A percentile compares a stretch with the other conserved stretches of the same genome.
phyloP scores from a whole-genome alignment of 257 asterid genomes.

The Marsdenia floribunda region DNA sequence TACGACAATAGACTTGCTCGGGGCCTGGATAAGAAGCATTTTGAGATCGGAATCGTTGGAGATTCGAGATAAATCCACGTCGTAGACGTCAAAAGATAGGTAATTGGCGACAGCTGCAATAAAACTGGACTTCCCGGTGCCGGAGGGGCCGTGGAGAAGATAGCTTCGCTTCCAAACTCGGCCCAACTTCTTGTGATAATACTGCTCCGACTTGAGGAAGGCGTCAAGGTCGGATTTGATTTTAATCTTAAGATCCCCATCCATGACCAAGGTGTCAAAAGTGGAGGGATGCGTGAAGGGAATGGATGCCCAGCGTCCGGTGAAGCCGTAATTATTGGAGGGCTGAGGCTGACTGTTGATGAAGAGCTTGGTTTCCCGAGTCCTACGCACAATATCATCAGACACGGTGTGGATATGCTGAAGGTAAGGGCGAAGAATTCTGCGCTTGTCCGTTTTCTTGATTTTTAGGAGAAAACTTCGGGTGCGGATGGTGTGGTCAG shows the following conservation, averaged over 20 bases:
- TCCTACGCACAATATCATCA: conserved; percentile 44
- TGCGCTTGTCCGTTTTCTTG: conserved; percentile 48
- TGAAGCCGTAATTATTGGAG: not conserved
- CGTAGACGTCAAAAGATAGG: conserved; percentile 52
- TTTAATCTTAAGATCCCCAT: conserved; percentile 46
- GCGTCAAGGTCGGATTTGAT: conserved; percentile 46
- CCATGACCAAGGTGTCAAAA: conserved; percentile 52
- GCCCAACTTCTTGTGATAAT: conserved; percentile 56
- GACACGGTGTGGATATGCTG: conserved; percentile 51
- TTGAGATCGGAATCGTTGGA: conserved; percentile 49
- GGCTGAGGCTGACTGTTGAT: conserved; percentile 11
- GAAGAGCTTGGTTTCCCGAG: conserved; percentile 35
- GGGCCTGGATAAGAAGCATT: conserved; percentile 39
- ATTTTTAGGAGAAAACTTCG: conserved; percentile 38
- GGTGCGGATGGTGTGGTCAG: not conserved
- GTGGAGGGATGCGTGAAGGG: conserved; percentile 45
- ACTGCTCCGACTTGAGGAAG: conserved; percentile 52
- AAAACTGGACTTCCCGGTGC: conserved; percentile 76
- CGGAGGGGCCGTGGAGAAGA: conserved; percentile 66
- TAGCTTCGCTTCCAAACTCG: conserved; percentile 66
- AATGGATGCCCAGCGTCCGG: conserved; percentile 46
- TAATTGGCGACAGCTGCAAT: conserved; percentile 56
- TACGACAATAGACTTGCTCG: conserved; percentile 45
- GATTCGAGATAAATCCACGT: conserved; percentile 38
- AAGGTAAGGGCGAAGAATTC: conserved; percentile 57